phyloP scores from a whole-genome alignment of 1,284 basidiomycete genomes.

The Laetiporus sulphureus region DNA sequence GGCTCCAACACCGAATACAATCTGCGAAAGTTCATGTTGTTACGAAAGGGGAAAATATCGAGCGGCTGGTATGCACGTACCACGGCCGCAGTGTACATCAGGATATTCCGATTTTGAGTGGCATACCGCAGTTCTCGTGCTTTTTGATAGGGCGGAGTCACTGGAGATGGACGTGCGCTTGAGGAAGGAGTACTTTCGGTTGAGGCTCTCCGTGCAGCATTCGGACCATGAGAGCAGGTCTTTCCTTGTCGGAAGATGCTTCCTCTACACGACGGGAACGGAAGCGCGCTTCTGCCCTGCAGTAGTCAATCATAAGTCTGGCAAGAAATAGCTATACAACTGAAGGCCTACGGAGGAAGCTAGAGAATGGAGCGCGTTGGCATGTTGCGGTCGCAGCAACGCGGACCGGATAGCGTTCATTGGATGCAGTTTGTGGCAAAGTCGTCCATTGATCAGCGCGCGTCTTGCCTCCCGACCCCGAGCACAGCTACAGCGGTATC shows the following conservation, averaged over 20 bases:
- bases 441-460: slow-evolving; percentile 6
- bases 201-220: slow-evolving; percentile 13
- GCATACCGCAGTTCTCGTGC: slow-evolving; percentile 31
- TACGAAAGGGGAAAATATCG: neutral
- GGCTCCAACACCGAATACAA: slow-evolving; percentile 76
- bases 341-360: slow-evolving; percentile 9
- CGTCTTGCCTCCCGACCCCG: slow-evolving; percentile 1
- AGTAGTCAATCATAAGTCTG: no score
- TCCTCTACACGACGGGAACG: no score
- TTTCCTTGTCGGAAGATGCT: neutral
- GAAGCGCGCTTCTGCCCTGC: no score
- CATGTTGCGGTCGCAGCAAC: slow-evolving; percentile 12
- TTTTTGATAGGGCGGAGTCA: slow-evolving; percentile 11
- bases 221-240: neutral
- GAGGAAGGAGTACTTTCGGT: slow-evolving; percentile 8
- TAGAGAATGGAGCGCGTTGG: slow-evolving; percentile 1
- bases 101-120: slow-evolving; percentile 60
- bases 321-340: no score
- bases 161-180: slow-evolving; percentile 10
- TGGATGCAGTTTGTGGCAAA: slow-evolving; percentile 9
- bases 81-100: slow-evolving; percentile 77
- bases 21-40: slow-evolving; percentile 33
- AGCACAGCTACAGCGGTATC: no score
- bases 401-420: slow-evolving; percentile 18
- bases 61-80: slow-evolving; percentile 37